Percentiles rank a stretch among this genome's conserved stretches.
Evolutionary conservation across 108 stramenopile genomes (phyloP).

Genomic region (Skeletonema costatum): DNA sequence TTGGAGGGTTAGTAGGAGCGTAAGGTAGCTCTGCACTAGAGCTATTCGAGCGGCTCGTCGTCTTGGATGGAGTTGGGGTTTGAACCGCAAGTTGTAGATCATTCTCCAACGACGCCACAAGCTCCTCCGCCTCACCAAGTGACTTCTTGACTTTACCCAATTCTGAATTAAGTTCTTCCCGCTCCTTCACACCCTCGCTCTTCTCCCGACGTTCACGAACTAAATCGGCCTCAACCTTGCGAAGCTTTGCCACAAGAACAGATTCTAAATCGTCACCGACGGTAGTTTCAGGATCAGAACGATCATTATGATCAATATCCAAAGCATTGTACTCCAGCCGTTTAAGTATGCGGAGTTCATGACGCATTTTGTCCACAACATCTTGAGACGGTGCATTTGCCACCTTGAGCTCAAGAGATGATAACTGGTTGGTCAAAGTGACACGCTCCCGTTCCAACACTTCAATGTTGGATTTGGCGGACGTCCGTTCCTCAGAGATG

Average conservation of each 20-base stretch:
- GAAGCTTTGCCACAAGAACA: conserved; percentile 78
- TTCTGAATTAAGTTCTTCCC: conserved; percentile 43
- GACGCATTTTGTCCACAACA: conserved; percentile 79
- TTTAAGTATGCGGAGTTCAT: conserved; percentile 84
- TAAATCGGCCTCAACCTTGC: conserved; percentile 83
- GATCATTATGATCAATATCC: conserved; percentile 66
- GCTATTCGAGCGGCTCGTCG: conserved; percentile 17
- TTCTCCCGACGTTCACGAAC: conserved; percentile 74
- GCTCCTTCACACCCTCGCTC: conserved; percentile 46
- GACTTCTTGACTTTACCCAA: conserved; percentile 54
- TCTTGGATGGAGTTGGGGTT: neutral
- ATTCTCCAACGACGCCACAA: conserved; percentile 73
- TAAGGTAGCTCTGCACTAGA: conserved; percentile 15
- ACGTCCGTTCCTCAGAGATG: conserved; percentile 46
- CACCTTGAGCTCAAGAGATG: conserved; percentile 60
- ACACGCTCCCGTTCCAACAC: conserved; percentile 57
- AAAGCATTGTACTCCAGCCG: conserved; percentile 87
- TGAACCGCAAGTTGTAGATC: conserved; percentile 80
- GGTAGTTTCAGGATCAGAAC: conserved; percentile 73
- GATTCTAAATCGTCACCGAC: conserved; percentile 76
- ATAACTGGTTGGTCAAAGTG: conserved; percentile 44
- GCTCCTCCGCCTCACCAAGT: conserved; percentile 63
- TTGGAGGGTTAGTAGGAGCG: conserved; percentile 21
- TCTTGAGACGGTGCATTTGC: conserved; percentile 70
- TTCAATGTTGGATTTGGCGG: conserved; percentile 56